A percentile compares a stretch with the other conserved stretches of the same genome.
These are phyloP conservation scores for Pascua guehoae DNA, from an alignment of 1,284 basidiomycete species.

Conservation along the genomic window DNA sequence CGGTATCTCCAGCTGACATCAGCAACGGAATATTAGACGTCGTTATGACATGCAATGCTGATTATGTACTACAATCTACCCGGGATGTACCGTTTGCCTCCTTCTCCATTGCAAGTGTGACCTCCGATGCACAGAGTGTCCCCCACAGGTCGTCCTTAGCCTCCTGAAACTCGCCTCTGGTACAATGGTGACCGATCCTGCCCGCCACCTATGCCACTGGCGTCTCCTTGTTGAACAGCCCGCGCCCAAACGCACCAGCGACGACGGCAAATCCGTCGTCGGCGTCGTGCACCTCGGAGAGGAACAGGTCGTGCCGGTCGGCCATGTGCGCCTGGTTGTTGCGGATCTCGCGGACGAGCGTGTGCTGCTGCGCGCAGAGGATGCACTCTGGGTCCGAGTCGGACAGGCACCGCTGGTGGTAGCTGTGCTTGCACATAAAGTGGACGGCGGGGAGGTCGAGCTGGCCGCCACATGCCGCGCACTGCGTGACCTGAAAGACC, in stretches of 20 bases:
- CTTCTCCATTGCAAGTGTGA: no score
- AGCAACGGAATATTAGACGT: constrained; percentile 10
- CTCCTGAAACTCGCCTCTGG: background rate
- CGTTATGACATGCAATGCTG: constrained; percentile 12
- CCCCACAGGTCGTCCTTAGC: no score
- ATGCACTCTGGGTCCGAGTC: constrained; percentile 87
- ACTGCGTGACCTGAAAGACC: constrained; percentile 90
- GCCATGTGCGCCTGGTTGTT: constrained; percentile 75
- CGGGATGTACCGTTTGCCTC: no score
- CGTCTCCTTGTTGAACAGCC: constrained; percentile 49
- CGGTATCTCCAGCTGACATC: constrained; percentile 3
- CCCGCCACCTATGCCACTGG: constrained; percentile 3
- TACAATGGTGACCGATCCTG: background rate
- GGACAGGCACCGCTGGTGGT: constrained; percentile 82
- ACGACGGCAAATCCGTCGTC: constrained; percentile 79
- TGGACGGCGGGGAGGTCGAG: constrained; percentile 90
- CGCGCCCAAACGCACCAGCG: constrained; percentile 73
- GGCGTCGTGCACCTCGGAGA: constrained; percentile 75
- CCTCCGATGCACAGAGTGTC: no score
- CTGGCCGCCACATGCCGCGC: constrained; percentile 78
- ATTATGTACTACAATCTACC: constrained; percentile 1
- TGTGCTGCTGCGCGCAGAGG: constrained; percentile 76
- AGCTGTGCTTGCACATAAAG: constrained; percentile 98
- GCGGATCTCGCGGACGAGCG: constrained; percentile 82
- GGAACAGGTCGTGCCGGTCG: constrained; percentile 83